Percentiles rank a stretch among this genome's conserved stretches.
Evolutionary conservation across 345 rosid genomes (phyloP).

Genomic region (Gossypium anomalum): DNA sequence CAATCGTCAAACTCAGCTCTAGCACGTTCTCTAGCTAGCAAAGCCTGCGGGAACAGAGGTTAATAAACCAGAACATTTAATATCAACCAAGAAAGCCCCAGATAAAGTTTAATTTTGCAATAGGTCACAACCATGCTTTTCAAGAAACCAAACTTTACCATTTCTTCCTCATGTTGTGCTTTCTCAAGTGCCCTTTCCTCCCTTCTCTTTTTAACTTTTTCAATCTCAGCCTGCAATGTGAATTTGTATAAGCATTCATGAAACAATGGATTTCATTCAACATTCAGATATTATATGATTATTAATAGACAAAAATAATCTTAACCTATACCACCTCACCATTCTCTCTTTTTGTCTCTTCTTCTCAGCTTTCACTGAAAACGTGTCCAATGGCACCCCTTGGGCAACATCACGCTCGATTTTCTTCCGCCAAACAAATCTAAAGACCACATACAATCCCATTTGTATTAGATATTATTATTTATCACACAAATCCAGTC

Average conservation of each 20-base stretch:
- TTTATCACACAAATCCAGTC: neutral
- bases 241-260: slow-evolving; percentile 4
- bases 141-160: slow-evolving; percentile 41
- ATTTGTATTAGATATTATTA: neutral
- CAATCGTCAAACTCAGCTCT: slow-evolving; percentile 95
- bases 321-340: slow-evolving; percentile 41
- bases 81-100: neutral
- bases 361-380: slow-evolving; percentile 82
- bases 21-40: slow-evolving; percentile 94
- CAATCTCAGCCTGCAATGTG: slow-evolving; percentile 71
- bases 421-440: slow-evolving; percentile 94
- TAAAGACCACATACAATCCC: slow-evolving; percentile 27
- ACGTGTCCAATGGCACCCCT: slow-evolving; percentile 59
- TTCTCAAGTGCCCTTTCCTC: slow-evolving; percentile 93
- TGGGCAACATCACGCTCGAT: slow-evolving; percentile 77
- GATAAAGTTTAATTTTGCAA: neutral
- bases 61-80: neutral
- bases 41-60: slow-evolving; percentile 45
- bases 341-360: slow-evolving; percentile 72
- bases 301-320: neutral
- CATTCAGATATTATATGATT: neutral
- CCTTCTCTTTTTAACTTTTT: slow-evolving; percentile 93
- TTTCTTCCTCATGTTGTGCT: slow-evolving; percentile 92
- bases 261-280: neutral
- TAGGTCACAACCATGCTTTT: slow-evolving; percentile 10